phyloP scores from a whole-genome alignment of 1,284 basidiomycete species.

The Kalmanozyma brasiliensis region DNA sequence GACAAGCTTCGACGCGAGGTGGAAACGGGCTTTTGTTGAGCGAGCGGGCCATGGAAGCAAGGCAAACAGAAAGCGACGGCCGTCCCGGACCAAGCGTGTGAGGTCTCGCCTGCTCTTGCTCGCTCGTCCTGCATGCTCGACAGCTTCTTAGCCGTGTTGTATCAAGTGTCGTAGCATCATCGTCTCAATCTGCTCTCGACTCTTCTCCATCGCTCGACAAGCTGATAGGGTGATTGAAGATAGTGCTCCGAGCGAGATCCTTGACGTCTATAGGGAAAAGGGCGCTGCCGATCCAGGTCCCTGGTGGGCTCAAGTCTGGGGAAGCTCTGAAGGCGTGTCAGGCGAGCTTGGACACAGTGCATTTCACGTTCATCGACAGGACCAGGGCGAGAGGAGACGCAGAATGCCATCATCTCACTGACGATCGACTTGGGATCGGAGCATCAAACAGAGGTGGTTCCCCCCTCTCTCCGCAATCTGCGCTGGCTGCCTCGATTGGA shows the following conservation, averaged over 20 bases:
- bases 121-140: conserved; percentile 11
- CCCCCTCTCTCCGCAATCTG: too few species aligned
- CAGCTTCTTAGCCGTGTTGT: background rate
- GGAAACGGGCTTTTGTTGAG: conserved; percentile 17
- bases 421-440: conserved; percentile 12
- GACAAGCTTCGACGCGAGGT: too few species aligned
- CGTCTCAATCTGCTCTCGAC: too few species aligned
- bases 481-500: too few species aligned
- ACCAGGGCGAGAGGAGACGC: background rate
- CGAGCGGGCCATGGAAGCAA: conserved; percentile 14
- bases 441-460: background rate
- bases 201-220: too few species aligned
- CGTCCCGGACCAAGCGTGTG: conserved; percentile 13
- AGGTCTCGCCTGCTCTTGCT: conserved; percentile 36
- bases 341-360: too few species aligned
- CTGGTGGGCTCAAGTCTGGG: background rate
- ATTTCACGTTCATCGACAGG: background rate
- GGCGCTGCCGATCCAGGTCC: conserved; percentile 1
- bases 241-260: too few species aligned
- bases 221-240: too few species aligned
- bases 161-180: conserved; percentile 3
- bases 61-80: background rate
- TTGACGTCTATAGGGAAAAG: too few species aligned
- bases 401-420: conserved; percentile 10
- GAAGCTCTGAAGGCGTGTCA: background rate